phyloP scores from a whole-genome alignment of 2,329 filamentous ascomycete genomes.

The Ophiocordyceps robertsii region DNA sequence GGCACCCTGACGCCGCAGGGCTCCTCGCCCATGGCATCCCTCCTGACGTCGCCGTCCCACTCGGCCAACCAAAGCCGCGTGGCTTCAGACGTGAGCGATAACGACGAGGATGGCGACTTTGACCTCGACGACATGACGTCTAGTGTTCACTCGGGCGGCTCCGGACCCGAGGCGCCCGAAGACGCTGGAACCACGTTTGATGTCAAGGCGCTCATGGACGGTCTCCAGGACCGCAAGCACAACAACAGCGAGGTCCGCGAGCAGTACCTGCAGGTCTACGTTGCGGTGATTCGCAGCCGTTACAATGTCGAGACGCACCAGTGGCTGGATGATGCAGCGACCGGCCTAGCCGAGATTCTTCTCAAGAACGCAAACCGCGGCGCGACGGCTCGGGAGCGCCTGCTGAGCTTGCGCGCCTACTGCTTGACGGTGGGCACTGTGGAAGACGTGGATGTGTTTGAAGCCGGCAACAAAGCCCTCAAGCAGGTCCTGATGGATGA shows the following conservation, averaged over 20 bases:
- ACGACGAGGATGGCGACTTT: conserved; percentile 28
- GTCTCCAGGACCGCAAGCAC: conserved; percentile 62
- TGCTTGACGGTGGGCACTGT: conserved; percentile 54
- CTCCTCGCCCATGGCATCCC: conserved; percentile 47
- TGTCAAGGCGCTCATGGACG: conserved; percentile 48
- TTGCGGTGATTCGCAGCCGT: conserved; percentile 38
- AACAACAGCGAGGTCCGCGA: conserved; percentile 62
- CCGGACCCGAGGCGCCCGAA: conserved; percentile 41
- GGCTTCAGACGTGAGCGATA: conserved; percentile 46
- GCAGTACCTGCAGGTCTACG: conserved; percentile 18
- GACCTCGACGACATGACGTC: conserved; percentile 30
- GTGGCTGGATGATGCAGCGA: conserved; percentile 42
- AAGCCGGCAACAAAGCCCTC: conserved; percentile 13
- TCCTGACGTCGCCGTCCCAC: conserved; percentile 40
- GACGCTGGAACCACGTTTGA: conserved; percentile 55
- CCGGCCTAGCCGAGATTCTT: conserved; percentile 48
- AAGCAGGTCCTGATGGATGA: conserved; percentile 29
- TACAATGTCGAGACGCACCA: conserved; percentile 19
- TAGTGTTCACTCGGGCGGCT: conserved; percentile 26
- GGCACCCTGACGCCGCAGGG: conserved; percentile 40
- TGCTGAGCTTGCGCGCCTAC: conserved; percentile 59
- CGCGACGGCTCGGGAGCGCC: conserved; percentile 52
- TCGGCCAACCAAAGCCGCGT: conserved; percentile 49
- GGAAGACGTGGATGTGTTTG: conserved; percentile 36
- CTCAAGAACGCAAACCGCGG: conserved; percentile 58